These are phyloP conservation scores for Mallotus repandus DNA, from an alignment of 441 rosid genomes.

Conservation along the genomic window DNA sequence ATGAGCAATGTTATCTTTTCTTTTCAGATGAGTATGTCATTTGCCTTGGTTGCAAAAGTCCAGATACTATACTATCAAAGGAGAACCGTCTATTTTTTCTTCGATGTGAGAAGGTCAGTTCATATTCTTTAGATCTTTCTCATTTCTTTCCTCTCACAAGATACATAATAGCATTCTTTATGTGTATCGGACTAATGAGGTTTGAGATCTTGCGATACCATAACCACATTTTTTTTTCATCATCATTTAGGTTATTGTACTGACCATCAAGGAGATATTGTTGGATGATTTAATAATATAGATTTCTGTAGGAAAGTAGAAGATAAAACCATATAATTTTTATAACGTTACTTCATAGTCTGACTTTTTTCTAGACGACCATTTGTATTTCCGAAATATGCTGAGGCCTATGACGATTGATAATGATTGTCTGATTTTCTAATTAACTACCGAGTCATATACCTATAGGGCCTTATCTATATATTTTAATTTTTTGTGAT, in stretches of 20 bases:
- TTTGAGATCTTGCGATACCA: too few species aligned
- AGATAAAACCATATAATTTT: not conserved
- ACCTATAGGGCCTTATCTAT: not conserved
- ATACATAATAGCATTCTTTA: not conserved
- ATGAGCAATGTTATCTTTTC: not conserved
- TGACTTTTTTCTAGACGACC: not conserved
- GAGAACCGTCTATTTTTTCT: slow-evolving; percentile 74
- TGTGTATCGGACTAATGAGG: not conserved
- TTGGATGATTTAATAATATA: not conserved
- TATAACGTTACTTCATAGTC: not conserved
- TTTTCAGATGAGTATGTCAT: slow-evolving; percentile 72
- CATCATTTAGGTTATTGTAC: not conserved
- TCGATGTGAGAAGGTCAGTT: slow-evolving; percentile 72
- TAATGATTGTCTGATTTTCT: not conserved
- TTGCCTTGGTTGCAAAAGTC: slow-evolving; percentile 84
- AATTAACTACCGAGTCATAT: not conserved
- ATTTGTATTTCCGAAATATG: not conserved
- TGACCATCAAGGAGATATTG: not conserved
- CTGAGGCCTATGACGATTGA: not conserved
- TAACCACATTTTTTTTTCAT: not conserved
- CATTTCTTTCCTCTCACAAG: not conserved
- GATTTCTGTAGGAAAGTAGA: not conserved
- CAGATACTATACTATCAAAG: slow-evolving; percentile 70
- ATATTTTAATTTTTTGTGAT: too few species aligned
- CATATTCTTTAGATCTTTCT: not conserved